Evolutionary conservation across 163 green algal species (phyloP).

Genomic region (Prototheca wickerhamii): DNA sequence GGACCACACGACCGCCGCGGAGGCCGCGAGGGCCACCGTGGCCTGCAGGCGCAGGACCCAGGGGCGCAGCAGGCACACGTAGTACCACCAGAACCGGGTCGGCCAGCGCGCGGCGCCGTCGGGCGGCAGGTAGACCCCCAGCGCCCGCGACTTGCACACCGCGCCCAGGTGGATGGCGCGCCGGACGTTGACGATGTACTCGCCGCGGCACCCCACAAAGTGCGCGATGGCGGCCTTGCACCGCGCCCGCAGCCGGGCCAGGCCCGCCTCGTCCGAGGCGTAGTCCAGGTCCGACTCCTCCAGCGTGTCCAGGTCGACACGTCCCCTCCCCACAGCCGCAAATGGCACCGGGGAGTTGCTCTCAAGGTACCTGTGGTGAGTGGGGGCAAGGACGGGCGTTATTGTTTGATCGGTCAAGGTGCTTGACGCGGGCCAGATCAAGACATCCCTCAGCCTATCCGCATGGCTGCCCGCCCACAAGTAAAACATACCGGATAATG

Average conservation of each 20-base stretch:
- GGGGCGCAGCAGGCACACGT: slow-evolving; percentile 33
- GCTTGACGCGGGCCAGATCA: too few species aligned
- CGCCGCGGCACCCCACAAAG: slow-evolving; percentile 23
- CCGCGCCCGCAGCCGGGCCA: slow-evolving; percentile 46
- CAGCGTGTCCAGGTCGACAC: slow-evolving; percentile 42
- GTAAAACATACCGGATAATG: slow-evolving; percentile 29
- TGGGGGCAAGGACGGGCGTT: neutral
- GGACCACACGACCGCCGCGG: slow-evolving; percentile 53
- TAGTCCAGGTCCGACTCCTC: slow-evolving; percentile 68
- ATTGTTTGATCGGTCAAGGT: neutral
- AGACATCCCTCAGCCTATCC: neutral
- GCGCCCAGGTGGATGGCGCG: slow-evolving; percentile 51
- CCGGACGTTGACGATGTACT: slow-evolving; percentile 52
- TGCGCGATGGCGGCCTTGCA: slow-evolving; percentile 34
- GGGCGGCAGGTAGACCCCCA: slow-evolving; percentile 18
- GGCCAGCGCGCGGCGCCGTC: neutral
- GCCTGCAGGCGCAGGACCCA: slow-evolving; percentile 35
- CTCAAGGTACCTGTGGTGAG: slow-evolving; percentile 14
- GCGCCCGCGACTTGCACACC: slow-evolving; percentile 39
- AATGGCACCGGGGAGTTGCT: slow-evolving; percentile 11
- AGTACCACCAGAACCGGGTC: slow-evolving; percentile 7
- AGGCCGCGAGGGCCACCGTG: slow-evolving; percentile 33
- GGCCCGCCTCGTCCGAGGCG: slow-evolving; percentile 34
- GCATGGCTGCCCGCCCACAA: neutral
- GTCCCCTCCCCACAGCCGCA: slow-evolving; percentile 8